Evolutionary conservation across 2,329 filamentous ascomycete species (phyloP).

Genomic region (Colletotrichum sp.): DNA sequence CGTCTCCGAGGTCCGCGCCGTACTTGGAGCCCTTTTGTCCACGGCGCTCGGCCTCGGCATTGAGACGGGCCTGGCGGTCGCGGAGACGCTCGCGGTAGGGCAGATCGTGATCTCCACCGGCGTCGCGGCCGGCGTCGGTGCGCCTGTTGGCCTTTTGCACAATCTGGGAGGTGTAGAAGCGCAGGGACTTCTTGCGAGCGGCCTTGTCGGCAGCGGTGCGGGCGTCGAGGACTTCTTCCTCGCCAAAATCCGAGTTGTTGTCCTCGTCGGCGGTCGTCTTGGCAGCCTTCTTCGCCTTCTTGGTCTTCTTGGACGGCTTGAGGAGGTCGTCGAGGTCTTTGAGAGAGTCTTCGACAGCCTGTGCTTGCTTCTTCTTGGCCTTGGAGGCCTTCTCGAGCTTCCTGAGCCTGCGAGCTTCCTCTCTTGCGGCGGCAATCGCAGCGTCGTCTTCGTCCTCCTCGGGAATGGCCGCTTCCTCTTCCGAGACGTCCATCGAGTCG

Average conservation of each 20-base stretch:
- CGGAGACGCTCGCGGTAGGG: conserved; percentile 88
- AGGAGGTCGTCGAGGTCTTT: conserved; percentile 71
- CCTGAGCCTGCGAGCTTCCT: conserved; percentile 40
- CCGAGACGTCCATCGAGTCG: conserved; percentile 34
- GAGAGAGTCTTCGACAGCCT: conserved; percentile 72
- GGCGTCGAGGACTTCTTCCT: conserved; percentile 80
- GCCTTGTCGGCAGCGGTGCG: conserved; percentile 86
- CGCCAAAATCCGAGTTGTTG: conserved; percentile 89
- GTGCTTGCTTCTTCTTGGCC: conserved; percentile 52
- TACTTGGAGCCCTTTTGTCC: conserved; percentile 69
- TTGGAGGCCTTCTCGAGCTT: conserved; percentile 44
- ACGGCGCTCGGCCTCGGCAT: conserved; percentile 85
- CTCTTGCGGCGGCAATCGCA: conserved; percentile 27
- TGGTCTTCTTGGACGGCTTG: conserved; percentile 46
- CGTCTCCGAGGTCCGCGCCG: conserved; percentile 69
- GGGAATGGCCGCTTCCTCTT: conserved; percentile 29
- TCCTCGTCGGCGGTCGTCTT: conserved; percentile 45
- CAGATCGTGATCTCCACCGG: conserved; percentile 81
- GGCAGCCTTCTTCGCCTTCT: conserved; percentile 49
- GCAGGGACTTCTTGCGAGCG: conserved; percentile 86
- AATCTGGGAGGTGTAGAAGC: conserved; percentile 98
- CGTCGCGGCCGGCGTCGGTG: conserved; percentile 72
- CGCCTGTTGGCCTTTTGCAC: conserved; percentile 92
- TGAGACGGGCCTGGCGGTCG: conserved; percentile 85
- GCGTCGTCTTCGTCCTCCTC: conserved; percentile 29